phyloP scores from a whole-genome alignment of 352 stramenopile genomes.

The Blastocystis sp. region DNA sequence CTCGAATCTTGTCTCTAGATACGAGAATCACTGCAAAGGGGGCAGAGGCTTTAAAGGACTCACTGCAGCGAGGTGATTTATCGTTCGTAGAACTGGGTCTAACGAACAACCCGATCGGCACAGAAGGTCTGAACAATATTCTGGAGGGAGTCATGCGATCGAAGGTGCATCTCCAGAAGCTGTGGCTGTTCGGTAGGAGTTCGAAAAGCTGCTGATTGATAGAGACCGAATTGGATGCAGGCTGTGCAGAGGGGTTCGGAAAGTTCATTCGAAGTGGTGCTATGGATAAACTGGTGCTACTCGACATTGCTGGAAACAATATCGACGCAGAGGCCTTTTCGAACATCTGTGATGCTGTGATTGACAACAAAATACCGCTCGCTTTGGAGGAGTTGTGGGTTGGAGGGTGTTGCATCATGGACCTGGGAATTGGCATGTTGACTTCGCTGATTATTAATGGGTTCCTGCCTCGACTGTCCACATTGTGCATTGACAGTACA shows the following conservation, averaged over 20 bases:
- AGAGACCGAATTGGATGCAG: background rate
- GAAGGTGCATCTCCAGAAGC: background rate
- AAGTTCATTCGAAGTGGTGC: background rate
- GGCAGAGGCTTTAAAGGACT: background rate
- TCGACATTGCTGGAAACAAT: slow-evolving; percentile 9
- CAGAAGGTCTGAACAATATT: background rate
- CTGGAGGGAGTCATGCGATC: background rate
- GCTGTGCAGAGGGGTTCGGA: background rate
- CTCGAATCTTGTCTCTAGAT: background rate
- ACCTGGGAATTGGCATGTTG: background rate
- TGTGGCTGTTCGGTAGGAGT: slow-evolving; percentile 5
- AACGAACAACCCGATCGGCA: background rate
- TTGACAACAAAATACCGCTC: background rate
- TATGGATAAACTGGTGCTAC: background rate
- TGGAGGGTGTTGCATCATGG: background rate
- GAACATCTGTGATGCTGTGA: background rate
- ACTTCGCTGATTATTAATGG: slow-evolving; percentile 12
- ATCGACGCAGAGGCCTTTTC: background rate
- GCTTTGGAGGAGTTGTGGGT: slow-evolving; percentile 10
- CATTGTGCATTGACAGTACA: background rate
- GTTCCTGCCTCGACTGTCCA: background rate
- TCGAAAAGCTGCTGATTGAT: background rate
- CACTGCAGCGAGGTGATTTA: background rate
- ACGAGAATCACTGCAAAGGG: background rate
- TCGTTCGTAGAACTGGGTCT: slow-evolving; percentile 10